Evolutionary conservation across 2,329 filamentous ascomycete species (phyloP).

Genomic region (Pseudogymnoascus sp.): DNA sequence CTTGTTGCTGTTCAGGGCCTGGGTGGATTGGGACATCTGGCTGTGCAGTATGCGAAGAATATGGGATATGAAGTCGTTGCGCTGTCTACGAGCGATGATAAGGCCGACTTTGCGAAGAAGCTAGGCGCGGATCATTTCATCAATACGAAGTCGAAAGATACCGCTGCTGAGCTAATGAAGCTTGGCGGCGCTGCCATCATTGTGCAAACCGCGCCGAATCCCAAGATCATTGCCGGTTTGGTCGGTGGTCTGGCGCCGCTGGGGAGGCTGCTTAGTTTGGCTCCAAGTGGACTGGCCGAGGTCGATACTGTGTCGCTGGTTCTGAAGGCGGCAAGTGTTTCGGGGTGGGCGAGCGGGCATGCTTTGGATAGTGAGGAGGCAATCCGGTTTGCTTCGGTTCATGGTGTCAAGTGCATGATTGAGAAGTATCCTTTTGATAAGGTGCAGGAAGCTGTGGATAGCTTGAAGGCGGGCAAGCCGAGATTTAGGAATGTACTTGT

Average conservation of each 20-base stretch:
- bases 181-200: slow-evolving; percentile 56
- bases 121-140: slow-evolving; percentile 56
- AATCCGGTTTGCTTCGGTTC: slow-evolving; percentile 53
- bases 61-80: slow-evolving; percentile 70
- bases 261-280: slow-evolving; percentile 54
- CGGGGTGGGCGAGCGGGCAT: slow-evolving; percentile 56
- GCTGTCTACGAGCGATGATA: slow-evolving; percentile 56
- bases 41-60: slow-evolving; percentile 64
- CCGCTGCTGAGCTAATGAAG: slow-evolving; percentile 40
- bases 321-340: slow-evolving; percentile 47
- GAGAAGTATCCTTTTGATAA: slow-evolving; percentile 55
- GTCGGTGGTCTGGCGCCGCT: slow-evolving; percentile 43
- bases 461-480: not conserved
- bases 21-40: slow-evolving; percentile 68
- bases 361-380: slow-evolving; percentile 57
- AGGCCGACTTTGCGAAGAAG: slow-evolving; percentile 56
- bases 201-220: slow-evolving; percentile 54
- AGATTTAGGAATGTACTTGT: slow-evolving; percentile 3
- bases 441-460: slow-evolving; percentile 15
- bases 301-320: slow-evolving; percentile 38
- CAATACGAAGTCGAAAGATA: slow-evolving; percentile 45
- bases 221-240: slow-evolving; percentile 44
- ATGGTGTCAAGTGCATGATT: slow-evolving; percentile 56
- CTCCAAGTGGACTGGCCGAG: slow-evolving; percentile 39
- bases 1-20: slow-evolving; percentile 57